Base-by-base conservation (phyloP, 768 basidiomycete species). In the Mycena vulgaris region DNA sequence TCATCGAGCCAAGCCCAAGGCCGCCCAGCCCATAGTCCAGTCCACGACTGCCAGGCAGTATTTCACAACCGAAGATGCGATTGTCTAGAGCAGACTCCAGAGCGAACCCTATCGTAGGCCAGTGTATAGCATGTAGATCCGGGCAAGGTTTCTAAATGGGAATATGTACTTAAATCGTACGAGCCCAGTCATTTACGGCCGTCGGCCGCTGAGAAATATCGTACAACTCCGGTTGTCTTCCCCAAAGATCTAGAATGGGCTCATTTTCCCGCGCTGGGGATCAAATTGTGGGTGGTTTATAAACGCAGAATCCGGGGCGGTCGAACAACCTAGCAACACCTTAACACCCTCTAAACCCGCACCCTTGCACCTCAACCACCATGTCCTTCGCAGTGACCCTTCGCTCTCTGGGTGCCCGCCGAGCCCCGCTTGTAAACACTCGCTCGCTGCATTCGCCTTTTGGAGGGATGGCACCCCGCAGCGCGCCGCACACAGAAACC, bases 1-100 rank as follows among this genome's bases (percentile, higher is more conserved):
- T 1, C 96, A 97, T 79, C 90, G 97, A 49, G 86, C 88, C 25
- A 89, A 89, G 72, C 88, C 88, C 35, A 87, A 85, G 69, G 78
- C 78, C n/a, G 70, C 79, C 27, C 73, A 81, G n/a, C 80, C 80
- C 8, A 70, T 73, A 0, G 79, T 81, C 21, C 78, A 82, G 42
- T 67, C 79, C 5, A 77, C 81, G 16, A 80, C 78, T 8, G 82
- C 81, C n/a, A 77, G 88, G 69, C 76, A 87, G 69, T 89, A 89
- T 70, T 89, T 80, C 76, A 73, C 82, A 19, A 0, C 60, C 19
- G 76, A 78, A 56, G 74, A 74, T 2, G 27, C 51, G 57, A 71
- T 61, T 13, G 39, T 30, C 71, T 59, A 67, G 61, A 68, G 39
- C 53, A 60, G 56, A 58, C 31, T 1, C 42, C 30, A 42, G 23